Percentiles rank a stretch among this genome's conserved stretches.
These are phyloP conservation scores for Fusarium sp. DNA, from an alignment of 2,329 filamentous ascomycete genomes.

Conservation along the genomic window DNA sequence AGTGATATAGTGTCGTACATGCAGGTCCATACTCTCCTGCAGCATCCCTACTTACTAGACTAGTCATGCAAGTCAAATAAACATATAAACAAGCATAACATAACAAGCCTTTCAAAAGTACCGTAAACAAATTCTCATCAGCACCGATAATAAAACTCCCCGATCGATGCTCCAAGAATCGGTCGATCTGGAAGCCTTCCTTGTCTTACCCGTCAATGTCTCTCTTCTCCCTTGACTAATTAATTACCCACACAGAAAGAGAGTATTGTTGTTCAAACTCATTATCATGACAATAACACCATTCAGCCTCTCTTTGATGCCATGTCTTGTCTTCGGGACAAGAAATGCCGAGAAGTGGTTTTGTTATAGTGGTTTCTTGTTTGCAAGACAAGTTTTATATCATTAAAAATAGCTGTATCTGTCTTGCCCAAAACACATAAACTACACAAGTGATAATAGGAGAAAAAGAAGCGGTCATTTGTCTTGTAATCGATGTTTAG, in stretches of 20 bases:
- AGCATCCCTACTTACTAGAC: not conserved
- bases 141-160: not conserved
- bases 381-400: conserved; percentile 1
- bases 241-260: conserved; percentile 1
- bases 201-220: not conserved
- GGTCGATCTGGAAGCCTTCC: conserved; percentile 23
- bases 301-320: conserved; percentile 16
- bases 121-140: not conserved
- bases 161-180: conserved; percentile 12
- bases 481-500: not conserved
- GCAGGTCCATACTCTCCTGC: not conserved
- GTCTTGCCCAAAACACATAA: too few relatives aligned
- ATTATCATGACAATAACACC: conserved; percentile 19
- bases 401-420: not conserved
- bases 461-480: not conserved
- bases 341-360: not conserved
- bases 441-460: too few relatives aligned
- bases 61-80: not conserved
- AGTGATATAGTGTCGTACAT: not conserved
- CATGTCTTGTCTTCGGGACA: conserved; percentile 9
- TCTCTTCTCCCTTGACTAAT: conserved; percentile 24
- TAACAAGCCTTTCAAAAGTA: not conserved
- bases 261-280: not conserved
- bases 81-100: not conserved
- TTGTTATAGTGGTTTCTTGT: not conserved